Percentiles rank a stretch among this genome's conserved stretches.
Conservation (phyloP, 2,329 filamentous ascomycete species). For the Magnaporthales sp. region DNA sequence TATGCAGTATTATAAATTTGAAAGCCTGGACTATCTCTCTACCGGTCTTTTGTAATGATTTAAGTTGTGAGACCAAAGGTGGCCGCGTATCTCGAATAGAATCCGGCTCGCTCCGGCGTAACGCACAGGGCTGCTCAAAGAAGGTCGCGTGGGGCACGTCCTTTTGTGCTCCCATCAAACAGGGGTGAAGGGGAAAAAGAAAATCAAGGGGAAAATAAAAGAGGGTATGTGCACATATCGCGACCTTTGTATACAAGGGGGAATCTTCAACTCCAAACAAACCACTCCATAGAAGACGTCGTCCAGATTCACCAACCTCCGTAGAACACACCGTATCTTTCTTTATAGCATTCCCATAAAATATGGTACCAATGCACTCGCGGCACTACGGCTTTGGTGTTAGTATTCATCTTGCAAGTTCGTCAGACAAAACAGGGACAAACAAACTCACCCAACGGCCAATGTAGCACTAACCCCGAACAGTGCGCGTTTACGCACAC, state of each 20-base stretch:
- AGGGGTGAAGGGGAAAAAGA: not conserved
- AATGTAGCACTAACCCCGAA: conserved; percentile 81
- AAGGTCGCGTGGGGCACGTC: not conserved
- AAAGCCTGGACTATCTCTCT: not conserved
- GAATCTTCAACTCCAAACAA: not conserved
- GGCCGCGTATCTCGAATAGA: not conserved
- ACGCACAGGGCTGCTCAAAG: not conserved
- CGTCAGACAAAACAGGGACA: not conserved
- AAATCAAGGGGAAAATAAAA: not conserved
- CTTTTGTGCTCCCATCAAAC: not conserved
- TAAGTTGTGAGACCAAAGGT: not conserved
- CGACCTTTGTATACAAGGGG: conserved; percentile 1
- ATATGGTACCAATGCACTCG: conserved; percentile 18
- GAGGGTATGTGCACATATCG: conserved; percentile 3
- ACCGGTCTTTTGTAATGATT: not conserved
- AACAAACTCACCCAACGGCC: conserved; percentile 77
- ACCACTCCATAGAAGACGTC: not conserved
- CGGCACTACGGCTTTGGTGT: not conserved
- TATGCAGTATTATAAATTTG: not conserved
- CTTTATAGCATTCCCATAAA: conserved; percentile 16
- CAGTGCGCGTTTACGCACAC: conserved; percentile 76
- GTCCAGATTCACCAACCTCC: not conserved
- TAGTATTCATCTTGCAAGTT: conserved; percentile 1
- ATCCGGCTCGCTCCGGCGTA: not conserved
- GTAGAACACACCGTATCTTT: not conserved